These are phyloP conservation scores for Paracoccidioides brasiliensis DNA, from an alignment of 2,329 filamentous ascomycete species.

Conservation along the genomic window DNA sequence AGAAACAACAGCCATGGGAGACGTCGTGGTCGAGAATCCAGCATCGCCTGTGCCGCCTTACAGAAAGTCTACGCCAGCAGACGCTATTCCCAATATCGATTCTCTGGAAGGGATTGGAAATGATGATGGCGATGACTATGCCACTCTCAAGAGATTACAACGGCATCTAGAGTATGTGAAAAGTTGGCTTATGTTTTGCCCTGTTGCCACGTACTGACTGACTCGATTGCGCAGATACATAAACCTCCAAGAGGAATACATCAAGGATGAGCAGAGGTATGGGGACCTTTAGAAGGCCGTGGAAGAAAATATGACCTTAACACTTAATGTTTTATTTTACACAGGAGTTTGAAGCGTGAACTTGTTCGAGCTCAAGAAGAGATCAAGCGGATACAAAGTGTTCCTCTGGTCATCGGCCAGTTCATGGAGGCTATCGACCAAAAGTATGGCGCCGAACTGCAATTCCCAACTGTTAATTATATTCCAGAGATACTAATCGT, in stretches of 20 bases:
- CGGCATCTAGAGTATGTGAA: conserved; percentile 73
- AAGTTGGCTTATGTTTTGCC: neutral
- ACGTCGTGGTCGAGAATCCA: conserved; percentile 73
- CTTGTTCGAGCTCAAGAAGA: conserved; percentile 95
- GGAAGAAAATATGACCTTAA: conserved; percentile 2
- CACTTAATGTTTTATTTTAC: conserved; percentile 7
- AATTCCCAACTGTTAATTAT: neutral
- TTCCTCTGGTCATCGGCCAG: conserved; percentile 93
- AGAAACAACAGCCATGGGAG: conserved; percentile 52
- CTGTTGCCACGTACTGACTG: conserved; percentile 15
- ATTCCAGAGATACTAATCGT: neutral
- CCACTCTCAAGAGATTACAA: conserved; percentile 89
- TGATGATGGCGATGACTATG: conserved; percentile 85
- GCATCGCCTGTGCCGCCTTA: conserved; percentile 60
- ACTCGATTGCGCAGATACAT: conserved; percentile 52
- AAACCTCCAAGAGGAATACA: conserved; percentile 97
- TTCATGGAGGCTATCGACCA: conserved; percentile 99
- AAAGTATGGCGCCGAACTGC: conserved; percentile 50
- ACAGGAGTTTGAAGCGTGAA: conserved; percentile 87
- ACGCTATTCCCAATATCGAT: conserved; percentile 78
- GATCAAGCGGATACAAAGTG: conserved; percentile 98
- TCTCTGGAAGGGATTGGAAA: conserved; percentile 70
- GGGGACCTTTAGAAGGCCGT: neutral
- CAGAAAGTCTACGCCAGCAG: conserved; percentile 63
- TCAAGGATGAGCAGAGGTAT: conserved; percentile 97